A percentile compares a stretch with the other conserved stretches of the same genome.
Conservation (phyloP, 352 stramenopile species). For the Aphanomyces euteiches region DNA sequence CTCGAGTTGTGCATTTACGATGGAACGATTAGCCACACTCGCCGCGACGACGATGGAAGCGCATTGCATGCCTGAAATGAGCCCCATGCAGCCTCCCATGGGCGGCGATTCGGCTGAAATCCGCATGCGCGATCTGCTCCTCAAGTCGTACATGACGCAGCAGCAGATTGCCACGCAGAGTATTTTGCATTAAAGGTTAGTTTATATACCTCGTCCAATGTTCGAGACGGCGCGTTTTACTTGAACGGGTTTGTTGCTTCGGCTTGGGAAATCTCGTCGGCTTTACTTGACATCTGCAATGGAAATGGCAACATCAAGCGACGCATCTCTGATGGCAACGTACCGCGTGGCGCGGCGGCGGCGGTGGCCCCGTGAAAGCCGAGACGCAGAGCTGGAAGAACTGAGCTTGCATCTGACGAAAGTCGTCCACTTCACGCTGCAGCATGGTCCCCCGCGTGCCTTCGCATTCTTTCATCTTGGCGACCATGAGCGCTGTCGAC, state of each 20-base stretch:
- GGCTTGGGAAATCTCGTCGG: slow-evolving; percentile 22
- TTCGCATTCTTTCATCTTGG: slow-evolving; percentile 37
- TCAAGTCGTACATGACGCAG: slow-evolving; percentile 79
- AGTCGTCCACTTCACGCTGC: slow-evolving; percentile 36
- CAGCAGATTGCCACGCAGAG: slow-evolving; percentile 58
- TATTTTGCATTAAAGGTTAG: slow-evolving; percentile 10
- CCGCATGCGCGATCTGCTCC: slow-evolving; percentile 67
- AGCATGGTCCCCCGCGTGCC: slow-evolving; percentile 32
- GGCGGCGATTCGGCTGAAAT: slow-evolving; percentile 39
- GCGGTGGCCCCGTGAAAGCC: slow-evolving; percentile 20
- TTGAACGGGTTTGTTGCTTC: neutral
- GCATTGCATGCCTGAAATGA: slow-evolving; percentile 38
- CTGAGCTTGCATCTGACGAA: slow-evolving; percentile 34
- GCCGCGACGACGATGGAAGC: slow-evolving; percentile 76
- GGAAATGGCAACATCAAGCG: neutral
- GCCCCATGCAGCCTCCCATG: slow-evolving; percentile 32
- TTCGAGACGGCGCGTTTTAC: too few species aligned
- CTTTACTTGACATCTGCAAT: slow-evolving; percentile 3
- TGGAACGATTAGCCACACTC: slow-evolving; percentile 71
- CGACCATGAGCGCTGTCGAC: slow-evolving; percentile 32
- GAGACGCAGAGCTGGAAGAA: slow-evolving; percentile 35
- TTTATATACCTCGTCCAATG: neutral
- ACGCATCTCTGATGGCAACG: too few species aligned
- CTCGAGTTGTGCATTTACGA: slow-evolving; percentile 68
- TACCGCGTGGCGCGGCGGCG: too few species aligned